phyloP scores from a whole-genome alignment of 306 rosid species.

The Sicyos edulis region DNA sequence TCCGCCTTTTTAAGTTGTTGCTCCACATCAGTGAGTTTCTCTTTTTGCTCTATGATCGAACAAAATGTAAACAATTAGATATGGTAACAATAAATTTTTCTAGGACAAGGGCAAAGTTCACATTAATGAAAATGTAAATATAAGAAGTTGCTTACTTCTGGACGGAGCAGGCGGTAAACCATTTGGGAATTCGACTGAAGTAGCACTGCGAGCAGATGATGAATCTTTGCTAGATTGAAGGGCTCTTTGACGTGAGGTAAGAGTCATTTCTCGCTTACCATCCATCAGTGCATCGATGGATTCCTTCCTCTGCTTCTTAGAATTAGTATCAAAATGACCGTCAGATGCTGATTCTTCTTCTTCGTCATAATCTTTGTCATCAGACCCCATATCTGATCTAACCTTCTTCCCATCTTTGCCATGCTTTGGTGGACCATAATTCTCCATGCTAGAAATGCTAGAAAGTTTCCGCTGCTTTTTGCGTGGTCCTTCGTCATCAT shows the following conservation, averaged over 20 bases:
- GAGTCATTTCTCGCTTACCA: constrained; percentile 62
- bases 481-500: constrained; percentile 67
- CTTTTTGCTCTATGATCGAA: constrained; percentile 69
- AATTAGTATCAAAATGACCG: constrained; percentile 61
- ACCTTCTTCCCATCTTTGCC: constrained; percentile 41
- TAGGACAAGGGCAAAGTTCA: not conserved
- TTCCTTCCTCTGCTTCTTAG: constrained; percentile 75
- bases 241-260: constrained; percentile 81
- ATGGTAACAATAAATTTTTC: not conserved
- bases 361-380: constrained; percentile 47
- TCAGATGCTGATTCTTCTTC: constrained; percentile 74
- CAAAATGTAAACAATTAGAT: constrained; percentile 20
- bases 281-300: constrained; percentile 64
- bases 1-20: constrained; percentile 88
- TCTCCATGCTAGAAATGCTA: constrained; percentile 59
- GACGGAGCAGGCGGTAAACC: constrained; percentile 93
- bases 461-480: constrained; percentile 77
- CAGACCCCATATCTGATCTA: constrained; percentile 30
- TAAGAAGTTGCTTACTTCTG: constrained; percentile 62
- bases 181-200: constrained; percentile 80
- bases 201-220: constrained; percentile 49
- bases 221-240: constrained; percentile 88
- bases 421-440: constrained; percentile 35
- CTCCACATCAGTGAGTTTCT: constrained; percentile 71
- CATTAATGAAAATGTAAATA: not conserved